These are phyloP conservation scores for Debaryomyces coudertii DNA, from an alignment of 1,139 yeast species.

Conservation along the genomic window DNA sequence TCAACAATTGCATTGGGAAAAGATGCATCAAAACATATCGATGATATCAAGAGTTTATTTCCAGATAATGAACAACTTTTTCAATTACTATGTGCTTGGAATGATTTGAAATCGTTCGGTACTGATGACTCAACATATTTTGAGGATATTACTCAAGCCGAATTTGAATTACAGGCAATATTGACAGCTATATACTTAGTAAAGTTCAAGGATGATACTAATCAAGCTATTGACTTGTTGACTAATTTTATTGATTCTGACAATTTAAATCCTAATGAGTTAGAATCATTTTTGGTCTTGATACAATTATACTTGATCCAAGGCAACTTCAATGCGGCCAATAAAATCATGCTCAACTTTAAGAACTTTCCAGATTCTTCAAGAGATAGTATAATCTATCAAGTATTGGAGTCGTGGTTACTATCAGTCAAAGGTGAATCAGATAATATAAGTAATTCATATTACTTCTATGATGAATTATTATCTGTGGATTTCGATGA, in stretches of 20 bases:
- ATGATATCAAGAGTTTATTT: conserved; percentile 37
- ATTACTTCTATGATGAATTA: conserved; percentile 75
- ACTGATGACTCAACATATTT: conserved; percentile 40
- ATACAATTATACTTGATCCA: conserved; percentile 46
- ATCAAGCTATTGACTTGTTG: conserved; percentile 42
- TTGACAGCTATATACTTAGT: conserved; percentile 48
- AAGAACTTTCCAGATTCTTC: conserved; percentile 49
- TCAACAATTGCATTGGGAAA: conserved; percentile 42
- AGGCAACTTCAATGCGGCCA: conserved; percentile 43
- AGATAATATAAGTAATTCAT: conserved; percentile 59
- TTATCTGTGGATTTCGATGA: conserved; percentile 50
- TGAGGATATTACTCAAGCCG: conserved; percentile 39
- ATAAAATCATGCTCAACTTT: conserved; percentile 37
- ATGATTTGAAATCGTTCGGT: conserved; percentile 48
- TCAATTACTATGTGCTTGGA: conserved; percentile 46
- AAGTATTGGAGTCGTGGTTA: conserved; percentile 70
- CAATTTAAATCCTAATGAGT: conserved; percentile 30
- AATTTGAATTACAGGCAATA: conserved; percentile 46
- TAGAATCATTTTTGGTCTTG: conserved; percentile 49
- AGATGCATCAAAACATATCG: conserved; percentile 48
- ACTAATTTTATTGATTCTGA: conserved; percentile 26
- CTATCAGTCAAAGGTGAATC: conserved; percentile 58
- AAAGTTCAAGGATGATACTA: conserved; percentile 40
- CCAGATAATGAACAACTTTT: conserved; percentile 43
- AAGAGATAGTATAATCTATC: conserved; percentile 68